Evolutionary conservation across 176 grass and related monocot genomes (phyloP), one percentile per base, ranked within the genome.

Genomic region (Carex kokanica): DNA sequence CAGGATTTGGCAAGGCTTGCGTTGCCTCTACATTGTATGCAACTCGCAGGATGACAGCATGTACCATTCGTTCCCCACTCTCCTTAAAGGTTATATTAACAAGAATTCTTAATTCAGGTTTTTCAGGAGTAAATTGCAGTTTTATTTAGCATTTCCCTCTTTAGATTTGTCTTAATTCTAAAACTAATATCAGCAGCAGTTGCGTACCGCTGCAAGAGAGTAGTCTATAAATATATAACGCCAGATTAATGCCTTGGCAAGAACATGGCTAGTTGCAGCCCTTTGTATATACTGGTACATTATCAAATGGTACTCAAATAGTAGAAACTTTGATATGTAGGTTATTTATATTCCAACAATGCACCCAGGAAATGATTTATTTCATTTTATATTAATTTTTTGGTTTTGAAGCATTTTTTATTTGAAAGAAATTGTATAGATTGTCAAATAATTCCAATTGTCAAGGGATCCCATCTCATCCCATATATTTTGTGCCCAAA

Each of bases 1-100:
- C 58, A 81, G 79, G 58, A 81, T 63, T 47, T 49, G 12, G 24
- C 38, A 81, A 65, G 20, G 12, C 15, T 64, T 81, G 56, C 58
- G 58, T 62, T 45, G 41, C 38, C 18, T 75, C 43, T 53, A 25
- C 20, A 27, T 14, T 27, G 21, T 16, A 53, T 75, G 47, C 71
- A 15, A 15, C 4, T 75, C 12, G 8, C 11, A 52, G 2, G 70
- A 74, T 24, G n/a, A 52, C 21, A 2, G 10, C 9, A 27, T 27
- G 24, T 24, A 25, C 10, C 10, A 51, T 74, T 43, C 14, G 43
- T 27, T 13, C 8, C 43, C 70, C n/a, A 12, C 20, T 52, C 70
- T 52, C 43, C 43, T 52, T 49, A 15, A 74, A 74, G 70, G 70
- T 74, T 15, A 14, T 74, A 14, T 52, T 2, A 52, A 49, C 18